phyloP scores from a whole-genome alignment of 2,329 filamentous ascomycete genomes.

The Sarocladiaceae sp. region DNA sequence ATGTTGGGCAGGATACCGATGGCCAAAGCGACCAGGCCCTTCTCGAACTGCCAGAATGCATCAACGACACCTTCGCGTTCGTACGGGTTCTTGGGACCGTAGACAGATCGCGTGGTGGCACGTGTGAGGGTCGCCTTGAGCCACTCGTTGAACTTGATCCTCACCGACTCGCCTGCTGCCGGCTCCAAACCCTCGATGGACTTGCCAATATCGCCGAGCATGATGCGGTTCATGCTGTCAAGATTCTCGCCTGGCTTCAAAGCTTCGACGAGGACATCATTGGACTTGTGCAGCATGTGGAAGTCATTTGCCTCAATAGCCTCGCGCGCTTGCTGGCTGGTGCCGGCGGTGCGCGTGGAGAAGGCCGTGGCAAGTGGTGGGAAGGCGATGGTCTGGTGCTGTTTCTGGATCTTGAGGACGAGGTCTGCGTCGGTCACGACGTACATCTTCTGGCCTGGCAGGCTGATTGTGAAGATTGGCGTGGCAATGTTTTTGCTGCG shows the following conservation, averaged over 20 bases:
- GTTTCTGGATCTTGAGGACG: slow-evolving; percentile 10
- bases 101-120: slow-evolving; percentile 12
- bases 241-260: slow-evolving; percentile 11
- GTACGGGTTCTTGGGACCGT: slow-evolving; percentile 13
- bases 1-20: slow-evolving; percentile 10
- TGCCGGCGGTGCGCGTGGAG: background rate
- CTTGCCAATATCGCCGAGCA: slow-evolving; percentile 9
- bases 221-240: slow-evolving; percentile 13
- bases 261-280: slow-evolving; percentile 9
- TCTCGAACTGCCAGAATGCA: slow-evolving; percentile 12
- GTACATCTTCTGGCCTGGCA: slow-evolving; percentile 13
- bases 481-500: slow-evolving; percentile 1
- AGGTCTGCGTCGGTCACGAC: slow-evolving; percentile 10
- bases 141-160: slow-evolving; percentile 10
- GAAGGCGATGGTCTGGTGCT: slow-evolving; percentile 9
- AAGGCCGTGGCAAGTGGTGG: background rate
- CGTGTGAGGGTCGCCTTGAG: slow-evolving; percentile 8
- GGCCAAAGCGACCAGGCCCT: slow-evolving; percentile 3
- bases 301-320: slow-evolving; percentile 11
- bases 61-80: slow-evolving; percentile 11
- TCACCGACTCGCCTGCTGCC: background rate
- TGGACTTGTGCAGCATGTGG: slow-evolving; percentile 5
- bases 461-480: slow-evolving; percentile 12
- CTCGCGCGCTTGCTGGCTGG: background rate
- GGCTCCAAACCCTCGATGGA: slow-evolving; percentile 8